Base-by-base conservation (phyloP, 331 rosid species). In the Ulmus americana region DNA sequence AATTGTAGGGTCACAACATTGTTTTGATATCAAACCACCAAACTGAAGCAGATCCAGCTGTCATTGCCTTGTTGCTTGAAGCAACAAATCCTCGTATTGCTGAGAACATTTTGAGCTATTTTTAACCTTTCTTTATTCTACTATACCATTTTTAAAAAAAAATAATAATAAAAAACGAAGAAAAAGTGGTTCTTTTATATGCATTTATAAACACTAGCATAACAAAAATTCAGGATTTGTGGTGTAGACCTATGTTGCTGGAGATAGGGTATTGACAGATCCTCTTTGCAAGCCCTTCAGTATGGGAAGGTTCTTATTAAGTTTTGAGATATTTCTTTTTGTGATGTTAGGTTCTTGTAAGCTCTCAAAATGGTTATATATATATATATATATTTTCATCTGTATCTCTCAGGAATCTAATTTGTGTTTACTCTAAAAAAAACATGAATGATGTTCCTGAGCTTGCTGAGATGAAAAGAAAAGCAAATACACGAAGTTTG, bases 41-140 rank as follows among this genome's bases (percentile, higher is more conserved):
- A 77, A 79, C 85, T 76, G 99, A 94, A 84, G 99, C 99, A 44
- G 99, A 94, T 83, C 99, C 99, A 42, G 99, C 99, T 61, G 54
- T 87, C 69, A 90, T 94, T 79, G 76, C 97, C 9, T 72, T 94
- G 86, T 81, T 90, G 79, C 85, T 94, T 76, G 99, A 94, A 85
- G 56, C 76, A 64, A 75, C 82, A 55, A 79, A 79, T 58, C 88
- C 87, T 9, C 59, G 60, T 78, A 72, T 94, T 76, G 88, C 95
- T 61, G 99, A 94, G 74, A 90, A 81, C 77, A 4, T 85, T 83
- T 97, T 94, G 79, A 72, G 59, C 61, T 63, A 72, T 54, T 69
- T 41, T 41, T 63, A 70, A 77, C 54, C 64, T 41, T 74, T 47
- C 39, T 55, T 13, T 64, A 39, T 40, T 66, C 71, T 63, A 55